phyloP scores from a whole-genome alignment of 2,329 filamentous ascomycete species.

The Colletotrichum sp. region DNA sequence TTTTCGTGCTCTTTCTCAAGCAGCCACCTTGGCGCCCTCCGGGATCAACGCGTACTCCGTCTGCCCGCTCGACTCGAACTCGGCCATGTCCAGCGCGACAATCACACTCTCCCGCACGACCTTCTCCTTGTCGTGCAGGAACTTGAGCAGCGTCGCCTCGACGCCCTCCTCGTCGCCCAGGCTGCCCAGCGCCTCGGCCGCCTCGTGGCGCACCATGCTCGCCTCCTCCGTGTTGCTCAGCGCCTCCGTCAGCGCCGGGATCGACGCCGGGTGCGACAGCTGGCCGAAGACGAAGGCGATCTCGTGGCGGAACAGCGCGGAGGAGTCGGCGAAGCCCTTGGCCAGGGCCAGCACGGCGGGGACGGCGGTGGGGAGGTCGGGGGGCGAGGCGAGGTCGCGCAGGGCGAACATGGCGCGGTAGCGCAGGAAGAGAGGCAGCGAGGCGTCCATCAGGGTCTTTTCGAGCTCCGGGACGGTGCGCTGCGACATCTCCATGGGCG shows the following conservation, averaged over 20 bases:
- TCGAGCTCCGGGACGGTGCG: constrained; percentile 77
- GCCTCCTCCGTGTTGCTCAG: constrained; percentile 82
- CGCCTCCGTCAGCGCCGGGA: constrained; percentile 82
- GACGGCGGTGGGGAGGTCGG: constrained; percentile 85
- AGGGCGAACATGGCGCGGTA: constrained; percentile 99
- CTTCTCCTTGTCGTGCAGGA: constrained; percentile 88
- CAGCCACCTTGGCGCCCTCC: constrained; percentile 52
- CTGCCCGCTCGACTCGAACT: constrained; percentile 90
- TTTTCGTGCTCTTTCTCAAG: constrained; percentile 27
- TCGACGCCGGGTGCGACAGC: constrained; percentile 93
- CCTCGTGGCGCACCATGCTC: constrained; percentile 97
- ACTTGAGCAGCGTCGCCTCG: constrained; percentile 81
- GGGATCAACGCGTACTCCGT: constrained; percentile 93
- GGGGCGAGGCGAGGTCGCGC: constrained; percentile 91
- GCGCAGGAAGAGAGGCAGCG: constrained; percentile 82
- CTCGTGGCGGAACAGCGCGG: constrained; percentile 95
- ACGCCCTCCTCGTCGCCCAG: constrained; percentile 93
- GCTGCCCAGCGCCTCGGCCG: constrained; percentile 93
- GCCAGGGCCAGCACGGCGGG: constrained; percentile 88
- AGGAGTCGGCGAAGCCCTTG: constrained; percentile 82
- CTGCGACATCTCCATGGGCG: constrained; percentile 77
- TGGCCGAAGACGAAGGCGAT: constrained; percentile 99
- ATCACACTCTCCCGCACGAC: constrained; percentile 95
- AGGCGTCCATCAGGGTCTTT: constrained; percentile 78
- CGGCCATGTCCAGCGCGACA: constrained; percentile 96